Percentiles rank a stretch among this genome's conserved stretches.
Conservation (phyloP, 1,284 basidiomycete species). For the Apiotrichum brassicae region DNA sequence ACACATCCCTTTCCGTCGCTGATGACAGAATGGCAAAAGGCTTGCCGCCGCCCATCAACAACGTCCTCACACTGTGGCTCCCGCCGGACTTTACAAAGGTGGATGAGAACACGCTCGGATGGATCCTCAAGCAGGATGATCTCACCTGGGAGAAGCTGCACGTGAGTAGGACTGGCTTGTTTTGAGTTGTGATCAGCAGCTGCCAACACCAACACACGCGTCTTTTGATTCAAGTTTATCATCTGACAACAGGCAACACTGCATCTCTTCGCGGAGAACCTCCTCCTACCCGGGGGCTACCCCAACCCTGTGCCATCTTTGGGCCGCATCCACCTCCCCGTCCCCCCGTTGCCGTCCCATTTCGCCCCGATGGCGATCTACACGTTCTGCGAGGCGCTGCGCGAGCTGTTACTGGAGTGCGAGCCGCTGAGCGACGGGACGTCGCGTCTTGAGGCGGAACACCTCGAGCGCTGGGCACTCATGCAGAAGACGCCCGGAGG, state of each 20-base stretch:
- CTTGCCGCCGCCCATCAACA: slow-evolving; percentile 36
- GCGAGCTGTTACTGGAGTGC: slow-evolving; percentile 29
- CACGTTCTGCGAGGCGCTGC: slow-evolving; percentile 35
- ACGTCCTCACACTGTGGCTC: slow-evolving; percentile 30
- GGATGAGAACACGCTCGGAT: slow-evolving; percentile 40
- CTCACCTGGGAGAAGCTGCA: slow-evolving; percentile 36
- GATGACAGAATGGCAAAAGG: slow-evolving; percentile 31
- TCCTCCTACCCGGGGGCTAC: slow-evolving; percentile 36
- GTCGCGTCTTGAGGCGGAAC: not conserved
- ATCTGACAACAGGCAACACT: slow-evolving; percentile 30
- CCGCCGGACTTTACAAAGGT: slow-evolving; percentile 33
- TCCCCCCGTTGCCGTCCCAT: slow-evolving; percentile 35
- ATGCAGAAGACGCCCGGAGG: slow-evolving; percentile 30
- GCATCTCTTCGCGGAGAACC: slow-evolving; percentile 36
- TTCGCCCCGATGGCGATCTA: slow-evolving; percentile 35
- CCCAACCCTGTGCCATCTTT: slow-evolving; percentile 41
- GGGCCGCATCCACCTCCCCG: slow-evolving; percentile 31
- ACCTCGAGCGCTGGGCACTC: slow-evolving; percentile 37
- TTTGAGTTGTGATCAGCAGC: too few species aligned
- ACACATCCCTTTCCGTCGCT: not conserved
- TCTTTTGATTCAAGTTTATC: slow-evolving; percentile 24
- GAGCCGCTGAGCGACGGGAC: slow-evolving; percentile 19
- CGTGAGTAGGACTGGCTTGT: too few species aligned
- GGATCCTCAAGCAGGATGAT: slow-evolving; percentile 26
- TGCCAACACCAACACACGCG: too few species aligned